A percentile compares a stretch with the other conserved stretches of the same genome.
phyloP scores from a whole-genome alignment of 352 stramenopile genomes.

The Saprolegnia diclina region DNA sequence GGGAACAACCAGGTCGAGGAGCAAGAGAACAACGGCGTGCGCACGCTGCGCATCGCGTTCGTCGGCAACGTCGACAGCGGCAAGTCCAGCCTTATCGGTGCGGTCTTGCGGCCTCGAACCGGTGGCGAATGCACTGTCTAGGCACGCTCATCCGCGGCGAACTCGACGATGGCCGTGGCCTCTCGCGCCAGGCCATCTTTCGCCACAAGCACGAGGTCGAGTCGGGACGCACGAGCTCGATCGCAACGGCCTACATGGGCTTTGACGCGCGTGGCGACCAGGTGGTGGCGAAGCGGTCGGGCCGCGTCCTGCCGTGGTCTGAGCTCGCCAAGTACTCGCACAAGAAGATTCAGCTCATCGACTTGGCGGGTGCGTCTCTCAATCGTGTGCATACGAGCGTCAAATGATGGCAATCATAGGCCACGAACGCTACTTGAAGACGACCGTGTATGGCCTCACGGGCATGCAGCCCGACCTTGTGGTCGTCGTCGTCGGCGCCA shows the following conservation, averaged over 20 bases:
- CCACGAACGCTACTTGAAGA: slow-evolving; percentile 99
- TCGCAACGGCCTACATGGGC: slow-evolving; percentile 76
- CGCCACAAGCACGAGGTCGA: slow-evolving; percentile 83
- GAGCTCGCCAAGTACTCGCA: slow-evolving; percentile 70
- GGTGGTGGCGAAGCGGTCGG: slow-evolving; percentile 65
- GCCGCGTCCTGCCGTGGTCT: slow-evolving; percentile 71
- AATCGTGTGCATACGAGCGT: neutral
- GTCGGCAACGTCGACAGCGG: slow-evolving; percentile 91
- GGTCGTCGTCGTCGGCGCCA: slow-evolving; percentile 90
- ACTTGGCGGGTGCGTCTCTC: slow-evolving; percentile 42
- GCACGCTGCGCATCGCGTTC: slow-evolving; percentile 80
- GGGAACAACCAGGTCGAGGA: neutral
- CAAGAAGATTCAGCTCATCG: slow-evolving; percentile 85
- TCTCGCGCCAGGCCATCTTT: slow-evolving; percentile 76
- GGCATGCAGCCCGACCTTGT: slow-evolving; percentile 95
- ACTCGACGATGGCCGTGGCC: slow-evolving; percentile 94
- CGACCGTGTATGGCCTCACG: slow-evolving; percentile 97
- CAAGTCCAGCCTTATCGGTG: slow-evolving; percentile 89
- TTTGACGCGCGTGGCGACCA: slow-evolving; percentile 71
- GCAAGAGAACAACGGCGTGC: slow-evolving; percentile 35
- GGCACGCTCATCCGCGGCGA: slow-evolving; percentile 91
- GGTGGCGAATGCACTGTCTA: neutral
- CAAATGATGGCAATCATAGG: slow-evolving; percentile 37
- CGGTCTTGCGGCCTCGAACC: neutral
- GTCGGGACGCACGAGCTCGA: slow-evolving; percentile 74